Conservation (phyloP, 331 rosid species). For the Rosa hybrid region DNA sequence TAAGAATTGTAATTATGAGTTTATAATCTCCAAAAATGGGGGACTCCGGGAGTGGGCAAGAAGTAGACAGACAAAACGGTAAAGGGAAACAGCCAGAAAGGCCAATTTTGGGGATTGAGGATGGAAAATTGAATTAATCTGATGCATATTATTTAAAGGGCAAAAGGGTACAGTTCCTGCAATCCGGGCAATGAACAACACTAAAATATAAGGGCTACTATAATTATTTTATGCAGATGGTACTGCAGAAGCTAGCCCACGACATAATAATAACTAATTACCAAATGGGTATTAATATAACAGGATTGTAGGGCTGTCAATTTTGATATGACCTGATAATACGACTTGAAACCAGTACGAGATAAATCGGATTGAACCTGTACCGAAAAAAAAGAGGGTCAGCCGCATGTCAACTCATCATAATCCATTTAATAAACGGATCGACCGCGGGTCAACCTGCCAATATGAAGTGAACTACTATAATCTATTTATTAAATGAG, state of each 20-base stretch:
- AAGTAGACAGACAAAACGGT: conserved; percentile 49
- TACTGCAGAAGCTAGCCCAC: conserved; percentile 8
- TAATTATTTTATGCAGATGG: conserved; percentile 15
- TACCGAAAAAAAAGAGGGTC: too few species aligned
- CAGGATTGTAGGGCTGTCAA: too few species aligned
- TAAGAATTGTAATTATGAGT: conserved; percentile 59
- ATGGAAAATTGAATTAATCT: neutral
- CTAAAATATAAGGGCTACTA: conserved; percentile 16
- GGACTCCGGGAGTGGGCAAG: conserved; percentile 28
- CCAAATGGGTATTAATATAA: conserved; percentile 19
- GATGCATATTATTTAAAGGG: conserved; percentile 38
- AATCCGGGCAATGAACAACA: conserved; percentile 43
- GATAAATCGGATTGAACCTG: too few species aligned
- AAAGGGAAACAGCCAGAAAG: conserved; percentile 57
- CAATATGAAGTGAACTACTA: too few species aligned
- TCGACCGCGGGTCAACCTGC: too few species aligned
- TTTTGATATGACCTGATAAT: too few species aligned
- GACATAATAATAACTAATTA: conserved; percentile 14
- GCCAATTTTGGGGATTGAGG: conserved; percentile 71
- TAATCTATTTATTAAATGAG: too few species aligned
- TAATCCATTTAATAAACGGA: too few species aligned
- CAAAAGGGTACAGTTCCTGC: conserved; percentile 57
- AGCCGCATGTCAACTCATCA: too few species aligned
- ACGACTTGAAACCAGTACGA: too few species aligned
- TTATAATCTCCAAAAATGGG: conserved; percentile 52